Evolutionary conservation across 257 asterid genomes (phyloP).

Genomic region (Eucommia ulmoides): DNA sequence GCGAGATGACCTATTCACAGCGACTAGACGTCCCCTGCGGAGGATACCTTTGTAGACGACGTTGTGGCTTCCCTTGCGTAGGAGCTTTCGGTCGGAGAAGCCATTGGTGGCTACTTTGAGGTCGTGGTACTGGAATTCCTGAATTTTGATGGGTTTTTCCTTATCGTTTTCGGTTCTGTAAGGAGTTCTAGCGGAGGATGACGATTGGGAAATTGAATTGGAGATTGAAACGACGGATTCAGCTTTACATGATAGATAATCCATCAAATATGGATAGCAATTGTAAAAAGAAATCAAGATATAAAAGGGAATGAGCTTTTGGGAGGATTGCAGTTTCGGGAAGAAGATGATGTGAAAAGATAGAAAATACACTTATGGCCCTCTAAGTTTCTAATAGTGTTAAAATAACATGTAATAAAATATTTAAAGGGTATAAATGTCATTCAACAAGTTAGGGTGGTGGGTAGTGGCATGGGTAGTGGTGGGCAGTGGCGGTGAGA

Average conservation of each 20-base stretch:
- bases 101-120: constrained; percentile 69
- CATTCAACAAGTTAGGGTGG: too few species aligned
- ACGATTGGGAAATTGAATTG: constrained; percentile 17
- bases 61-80: constrained; percentile 84
- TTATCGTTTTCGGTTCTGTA: constrained; percentile 10
- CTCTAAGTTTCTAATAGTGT: too few species aligned
- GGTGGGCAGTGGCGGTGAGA: too few species aligned
- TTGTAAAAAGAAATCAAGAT: too few species aligned
- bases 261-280: too few species aligned
- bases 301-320: too few species aligned
- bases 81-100: constrained; percentile 49
- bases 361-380: too few species aligned
- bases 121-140: constrained; percentile 62
- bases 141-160: constrained; percentile 37
- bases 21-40: constrained; percentile 58
- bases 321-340: too few species aligned
- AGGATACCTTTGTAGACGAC: constrained; percentile 70
- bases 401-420: too few species aligned
- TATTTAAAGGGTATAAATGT: too few species aligned
- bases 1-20: constrained; percentile 63
- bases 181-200: constrained; percentile 25
- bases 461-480: too few species aligned
- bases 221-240: constrained; percentile 50
- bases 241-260: constrained; percentile 75
- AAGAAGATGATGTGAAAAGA: too few species aligned